A percentile compares a stretch with the other conserved stretches of the same genome.
phyloP scores from a whole-genome alignment of 192 early-diverging fungal species.

The Coemansia sp. region DNA sequence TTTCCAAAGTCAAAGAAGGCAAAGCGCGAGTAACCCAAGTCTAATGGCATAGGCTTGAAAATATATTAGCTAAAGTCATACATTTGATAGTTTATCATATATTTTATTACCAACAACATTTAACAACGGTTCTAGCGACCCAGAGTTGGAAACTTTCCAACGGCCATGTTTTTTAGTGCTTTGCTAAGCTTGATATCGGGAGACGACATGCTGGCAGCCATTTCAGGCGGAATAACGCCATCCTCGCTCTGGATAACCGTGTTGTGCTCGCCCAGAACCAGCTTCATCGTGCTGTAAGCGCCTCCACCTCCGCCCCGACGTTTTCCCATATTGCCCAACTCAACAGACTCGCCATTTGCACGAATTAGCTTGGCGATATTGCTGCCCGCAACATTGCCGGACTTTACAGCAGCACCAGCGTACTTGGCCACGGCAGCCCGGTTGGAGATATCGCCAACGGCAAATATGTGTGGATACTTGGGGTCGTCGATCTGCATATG shows the following conservation, averaged over 20 bases:
- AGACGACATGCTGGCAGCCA: conserved; percentile 25
- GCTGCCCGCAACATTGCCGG: conserved; percentile 26
- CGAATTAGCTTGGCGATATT: conserved; percentile 36
- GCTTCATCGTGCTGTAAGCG: conserved; percentile 39
- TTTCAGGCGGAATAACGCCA: conserved; percentile 33
- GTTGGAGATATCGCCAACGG: conserved; percentile 69
- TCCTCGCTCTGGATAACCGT: conserved; percentile 36
- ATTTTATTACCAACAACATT: too few relatives aligned
- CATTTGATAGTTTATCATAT: too few relatives aligned
- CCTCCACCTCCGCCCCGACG: conserved; percentile 1
- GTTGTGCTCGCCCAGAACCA: conserved; percentile 38
- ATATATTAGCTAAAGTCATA: too few relatives aligned
- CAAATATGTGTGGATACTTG: conserved; percentile 67
- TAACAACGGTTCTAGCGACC: background rate
- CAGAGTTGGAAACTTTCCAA: conserved; percentile 19
- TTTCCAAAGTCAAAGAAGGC: conserved; percentile 11
- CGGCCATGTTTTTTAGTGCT: conserved; percentile 14
- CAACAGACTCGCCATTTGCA: conserved; percentile 3
- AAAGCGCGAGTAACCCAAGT: conserved; percentile 7
- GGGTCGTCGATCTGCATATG: conserved; percentile 66
- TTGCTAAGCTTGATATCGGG: conserved; percentile 52
- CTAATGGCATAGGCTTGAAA: too few relatives aligned
- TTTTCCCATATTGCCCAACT: conserved; percentile 2
- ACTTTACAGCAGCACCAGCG: conserved; percentile 31
- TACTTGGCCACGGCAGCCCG: conserved; percentile 27